Evolutionary conservation across 208 protist species (phyloP), one percentile per base, ranked within the genome.

Genomic region (Acanthamoeba divionensis): DNA sequence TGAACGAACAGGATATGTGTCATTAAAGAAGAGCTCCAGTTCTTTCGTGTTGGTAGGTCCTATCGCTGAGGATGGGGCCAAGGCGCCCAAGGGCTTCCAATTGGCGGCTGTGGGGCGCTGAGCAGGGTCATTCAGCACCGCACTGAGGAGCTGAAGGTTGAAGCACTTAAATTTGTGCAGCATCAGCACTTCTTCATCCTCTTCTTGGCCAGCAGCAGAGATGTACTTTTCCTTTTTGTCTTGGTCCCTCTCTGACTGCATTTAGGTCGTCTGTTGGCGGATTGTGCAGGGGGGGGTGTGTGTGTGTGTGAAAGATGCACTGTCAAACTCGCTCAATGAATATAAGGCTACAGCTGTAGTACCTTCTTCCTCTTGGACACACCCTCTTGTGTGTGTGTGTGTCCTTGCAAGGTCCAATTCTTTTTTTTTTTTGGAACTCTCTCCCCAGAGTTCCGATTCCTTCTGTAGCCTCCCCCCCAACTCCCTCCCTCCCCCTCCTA

Each of bases 81-180:
- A 8, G 9, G n/a, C 9, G 48, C 52, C n/a, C 13, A 33, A 41
- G 47, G 33, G 13, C 13, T 41, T 47, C 12, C 69, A 21, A 18
- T 47, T 65, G 45, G 71, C 36, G 9, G 71, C 52, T 29, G 73
- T n/a, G 0, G 29, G 24, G 18, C 73, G 73, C 73, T 83, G 73
- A 2, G 73, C 47, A 33, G 73, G 73, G 73, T 83, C 73, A 54
- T 83, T 83, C 73, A 83, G 57, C 12, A 83, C 73, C 5, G 73
- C 73, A 54, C 73, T 83, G 31, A 83, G 29, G 1, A 54, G 47
- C 31, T 83, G 73, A 4, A 83, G 50, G 52, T 65, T 57, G 48
- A 47, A 83, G 18, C 21, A 44, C 10, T 47, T 31, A 1, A 83
- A n/a, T 62, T 54, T 10, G 31, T 62, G 73, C 73, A 83, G 48